phyloP scores from a whole-genome alignment of 495 filamentous ascomycete species.

The Evernia prunastri region DNA sequence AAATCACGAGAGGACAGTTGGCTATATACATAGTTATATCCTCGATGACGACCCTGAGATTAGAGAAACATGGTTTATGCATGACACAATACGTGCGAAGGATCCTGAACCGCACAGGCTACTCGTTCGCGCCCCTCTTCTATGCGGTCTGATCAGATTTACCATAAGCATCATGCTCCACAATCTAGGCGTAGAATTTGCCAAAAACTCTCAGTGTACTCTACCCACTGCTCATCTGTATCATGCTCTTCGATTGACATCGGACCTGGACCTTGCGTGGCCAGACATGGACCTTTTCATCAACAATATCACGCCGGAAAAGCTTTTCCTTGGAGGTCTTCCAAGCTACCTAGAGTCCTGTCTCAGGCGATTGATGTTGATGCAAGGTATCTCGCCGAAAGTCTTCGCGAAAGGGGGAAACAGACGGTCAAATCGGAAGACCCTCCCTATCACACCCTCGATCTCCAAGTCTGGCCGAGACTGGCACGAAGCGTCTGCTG shows the following conservation, averaged over 20 bases:
- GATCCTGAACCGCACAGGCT: conserved; percentile 30
- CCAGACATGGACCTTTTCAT: conserved; percentile 35
- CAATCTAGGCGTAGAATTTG: background rate
- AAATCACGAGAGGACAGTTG: background rate
- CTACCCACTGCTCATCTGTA: conserved; percentile 29
- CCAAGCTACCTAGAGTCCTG: conserved; percentile 7
- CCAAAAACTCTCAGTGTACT: background rate
- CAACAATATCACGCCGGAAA: background rate
- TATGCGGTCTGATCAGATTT: conserved; percentile 31
- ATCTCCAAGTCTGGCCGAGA: conserved; percentile 2
- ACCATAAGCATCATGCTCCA: conserved; percentile 23
- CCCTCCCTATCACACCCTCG: too few species aligned
- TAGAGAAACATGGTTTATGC: background rate
- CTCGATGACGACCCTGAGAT: background rate
- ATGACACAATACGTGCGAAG: background rate
- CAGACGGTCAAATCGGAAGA: too few species aligned
- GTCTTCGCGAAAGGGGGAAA: background rate
- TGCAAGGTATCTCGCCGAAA: conserved; percentile 1
- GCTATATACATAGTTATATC: conserved; percentile 27
- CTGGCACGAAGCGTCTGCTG: conserved; percentile 5
- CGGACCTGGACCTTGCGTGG: conserved; percentile 29
- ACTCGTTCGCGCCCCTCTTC: conserved; percentile 30
- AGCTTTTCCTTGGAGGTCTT: conserved; percentile 12
- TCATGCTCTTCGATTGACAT: conserved; percentile 7
- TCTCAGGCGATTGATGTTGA: conserved; percentile 6